Conservation (phyloP, 1,139 yeast species). For the Eremothecium coryli region DNA sequence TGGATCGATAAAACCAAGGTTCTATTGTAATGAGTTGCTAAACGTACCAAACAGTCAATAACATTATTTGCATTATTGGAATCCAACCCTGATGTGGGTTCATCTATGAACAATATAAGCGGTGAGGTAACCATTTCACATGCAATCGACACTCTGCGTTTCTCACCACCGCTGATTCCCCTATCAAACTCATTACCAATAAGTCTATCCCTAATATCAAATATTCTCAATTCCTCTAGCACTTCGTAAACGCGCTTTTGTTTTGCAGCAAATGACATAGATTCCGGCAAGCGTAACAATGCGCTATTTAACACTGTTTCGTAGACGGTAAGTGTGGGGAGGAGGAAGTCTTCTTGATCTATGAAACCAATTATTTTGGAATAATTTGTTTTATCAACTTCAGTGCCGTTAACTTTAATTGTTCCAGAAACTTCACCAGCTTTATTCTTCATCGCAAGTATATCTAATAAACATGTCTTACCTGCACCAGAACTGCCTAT, state of each 20-base stretch:
- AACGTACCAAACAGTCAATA: constrained; percentile 68
- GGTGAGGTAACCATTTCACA: constrained; percentile 86
- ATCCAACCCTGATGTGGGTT: constrained; percentile 92
- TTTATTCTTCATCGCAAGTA: constrained; percentile 79
- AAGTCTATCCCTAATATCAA: constrained; percentile 70
- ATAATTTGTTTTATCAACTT: constrained; percentile 37
- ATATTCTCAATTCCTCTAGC: constrained; percentile 71
- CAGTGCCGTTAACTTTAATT: constrained; percentile 63
- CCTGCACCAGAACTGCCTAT: constrained; percentile 99
- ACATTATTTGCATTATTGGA: constrained; percentile 90
- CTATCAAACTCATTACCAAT: constrained; percentile 85
- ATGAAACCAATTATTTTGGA: constrained; percentile 81
- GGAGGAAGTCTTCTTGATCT: constrained; percentile 88
- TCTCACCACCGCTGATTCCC: constrained; percentile 94
- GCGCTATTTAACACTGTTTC: constrained; percentile 94
- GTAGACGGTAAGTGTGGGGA: constrained; percentile 89
- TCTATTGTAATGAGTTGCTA: constrained; percentile 72
- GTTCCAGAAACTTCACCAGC: constrained; percentile 59
- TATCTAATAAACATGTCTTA: constrained; percentile 84
- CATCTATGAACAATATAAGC: constrained; percentile 69
- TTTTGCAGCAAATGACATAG: constrained; percentile 66
- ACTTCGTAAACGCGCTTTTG: constrained; percentile 77
- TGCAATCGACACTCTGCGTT: constrained; percentile 80
- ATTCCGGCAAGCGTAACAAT: constrained; percentile 68
- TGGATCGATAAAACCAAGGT: constrained; percentile 90